Evolutionary conservation across 1,284 basidiomycete genomes (phyloP).

Genomic region (Rhodotorula sp.): DNA sequence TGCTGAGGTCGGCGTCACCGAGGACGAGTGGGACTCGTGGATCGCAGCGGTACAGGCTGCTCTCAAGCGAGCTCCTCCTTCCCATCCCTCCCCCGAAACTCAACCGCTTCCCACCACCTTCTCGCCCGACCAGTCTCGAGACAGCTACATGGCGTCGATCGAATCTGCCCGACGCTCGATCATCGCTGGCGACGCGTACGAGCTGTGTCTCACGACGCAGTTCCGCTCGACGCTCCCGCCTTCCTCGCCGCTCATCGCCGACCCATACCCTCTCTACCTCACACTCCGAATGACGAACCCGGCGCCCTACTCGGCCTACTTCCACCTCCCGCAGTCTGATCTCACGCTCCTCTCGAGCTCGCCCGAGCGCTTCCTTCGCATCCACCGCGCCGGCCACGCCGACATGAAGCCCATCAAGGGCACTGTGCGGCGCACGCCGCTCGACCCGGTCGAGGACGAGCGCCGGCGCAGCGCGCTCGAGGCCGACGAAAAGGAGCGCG

Average conservation of each 20-base stretch:
- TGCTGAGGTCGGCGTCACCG: slow-evolving; percentile 40
- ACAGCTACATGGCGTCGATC: slow-evolving; percentile 71
- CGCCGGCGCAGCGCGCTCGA: slow-evolving; percentile 57
- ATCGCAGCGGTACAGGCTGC: slow-evolving; percentile 3
- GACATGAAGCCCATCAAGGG: slow-evolving; percentile 97
- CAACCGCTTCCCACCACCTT: slow-evolving; percentile 39
- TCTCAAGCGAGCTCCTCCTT: not conserved
- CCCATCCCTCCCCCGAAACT: slow-evolving; percentile 27
- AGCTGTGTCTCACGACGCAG: slow-evolving; percentile 86
- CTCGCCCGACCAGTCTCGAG: slow-evolving; percentile 44
- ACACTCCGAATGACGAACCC: slow-evolving; percentile 74
- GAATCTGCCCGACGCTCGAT: slow-evolving; percentile 66
- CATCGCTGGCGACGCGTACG: slow-evolving; percentile 91
- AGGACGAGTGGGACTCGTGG: slow-evolving; percentile 38
- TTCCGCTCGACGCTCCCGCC: slow-evolving; percentile 51
- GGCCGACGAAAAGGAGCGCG: slow-evolving; percentile 85
- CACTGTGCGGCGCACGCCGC: slow-evolving; percentile 54
- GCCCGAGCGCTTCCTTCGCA: slow-evolving; percentile 92
- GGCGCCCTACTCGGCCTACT: slow-evolving; percentile 84
- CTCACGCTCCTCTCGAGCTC: slow-evolving; percentile 71
- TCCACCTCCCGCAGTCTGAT: slow-evolving; percentile 68
- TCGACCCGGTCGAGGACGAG: slow-evolving; percentile 47
- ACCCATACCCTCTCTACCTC: slow-evolving; percentile 53
- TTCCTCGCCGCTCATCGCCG: slow-evolving; percentile 24
- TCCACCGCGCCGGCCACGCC: slow-evolving; percentile 60